These are phyloP conservation scores for Aspergillus tamarii DNA, from an alignment of 2,329 filamentous ascomycete genomes.

Conservation along the genomic window DNA sequence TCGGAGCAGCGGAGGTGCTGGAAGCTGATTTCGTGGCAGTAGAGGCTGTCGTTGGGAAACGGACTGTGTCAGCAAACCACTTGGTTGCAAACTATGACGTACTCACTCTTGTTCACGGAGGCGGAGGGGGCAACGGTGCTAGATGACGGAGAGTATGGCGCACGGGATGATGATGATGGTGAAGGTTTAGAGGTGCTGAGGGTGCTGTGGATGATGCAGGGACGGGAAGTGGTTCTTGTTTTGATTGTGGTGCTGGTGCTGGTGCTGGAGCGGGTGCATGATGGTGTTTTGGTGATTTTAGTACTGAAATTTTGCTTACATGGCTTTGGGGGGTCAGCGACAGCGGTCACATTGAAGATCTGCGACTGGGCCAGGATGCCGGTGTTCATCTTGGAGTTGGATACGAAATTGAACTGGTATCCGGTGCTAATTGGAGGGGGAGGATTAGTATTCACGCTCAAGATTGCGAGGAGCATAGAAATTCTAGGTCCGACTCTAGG, in stretches of 20 bases:
- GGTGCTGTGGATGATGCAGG: constrained; percentile 22
- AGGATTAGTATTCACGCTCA: constrained; percentile 9
- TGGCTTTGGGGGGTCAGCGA: constrained; percentile 19
- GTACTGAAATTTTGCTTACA: constrained; percentile 30
- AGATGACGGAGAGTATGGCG: constrained; percentile 16
- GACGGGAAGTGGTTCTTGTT: constrained; percentile 16
- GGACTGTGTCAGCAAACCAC: constrained; percentile 17
- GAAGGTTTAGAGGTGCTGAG: constrained; percentile 12
- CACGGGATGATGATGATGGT: background rate
- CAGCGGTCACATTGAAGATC: constrained; percentile 28
- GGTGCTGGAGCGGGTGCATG: constrained; percentile 8
- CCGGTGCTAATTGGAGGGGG: constrained; percentile 27
- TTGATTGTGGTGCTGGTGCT: constrained; percentile 13
- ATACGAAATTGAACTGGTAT: constrained; percentile 49
- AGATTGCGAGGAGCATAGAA: background rate
- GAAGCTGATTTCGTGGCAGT: constrained; percentile 17
- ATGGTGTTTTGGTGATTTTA: constrained; percentile 18
- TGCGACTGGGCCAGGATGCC: constrained; percentile 49
- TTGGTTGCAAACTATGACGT: background rate
- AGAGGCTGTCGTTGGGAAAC: constrained; percentile 11
- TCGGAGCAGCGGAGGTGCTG: constrained; percentile 22
- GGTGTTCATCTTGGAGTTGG: constrained; percentile 34
- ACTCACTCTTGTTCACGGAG: constrained; percentile 32
- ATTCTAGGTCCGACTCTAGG: background rate
- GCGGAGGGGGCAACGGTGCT: constrained; percentile 25